Base-by-base conservation (phyloP, 1,139 yeast genomes). In the Suhomyces kunorum region DNA sequence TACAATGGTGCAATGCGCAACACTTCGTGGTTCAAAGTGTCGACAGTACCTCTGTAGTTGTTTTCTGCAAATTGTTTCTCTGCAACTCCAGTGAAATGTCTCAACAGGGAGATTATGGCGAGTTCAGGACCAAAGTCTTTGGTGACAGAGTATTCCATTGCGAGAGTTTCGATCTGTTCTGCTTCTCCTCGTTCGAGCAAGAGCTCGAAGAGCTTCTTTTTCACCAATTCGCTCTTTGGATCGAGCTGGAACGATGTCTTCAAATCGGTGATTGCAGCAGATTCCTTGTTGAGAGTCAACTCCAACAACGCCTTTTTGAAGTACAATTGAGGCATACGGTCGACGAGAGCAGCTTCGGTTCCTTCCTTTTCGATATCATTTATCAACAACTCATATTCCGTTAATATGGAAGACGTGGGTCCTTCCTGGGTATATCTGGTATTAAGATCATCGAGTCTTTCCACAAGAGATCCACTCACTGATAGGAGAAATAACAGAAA, bases 301-400 rank as follows among this genome's bases (percentile, higher is more conserved):
- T 78, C 80, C 6, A 80, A 71, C 39, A 78, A 57, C 1, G 83
- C 83, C 47, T 74, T 75, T 52, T 76, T 78, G 53, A 71, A 76
- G 49, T 73, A 69, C 4, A 77, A 58, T 44, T 68, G 77, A 0
- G 76, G 59, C 12, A 49, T 31, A n/a, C 41, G 38, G 5, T 42
- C 42, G 13, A 17, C 23, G n/a, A 43, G 26, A 8, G 27, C 24
- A 6, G 33, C 20, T 3, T 40, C 23, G 6, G 28, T 28, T 5
- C 34, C 37, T 4, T 25, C 39, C 8, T 15, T 36, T 9, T 47
- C 46, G 3, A 49, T 39, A 8, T 53, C 56, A 13, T 45, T 48
- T 1, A 59, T 46, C 5, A 59, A 42, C 17, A 40, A 41, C 32
- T 61, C 63, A 42, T 58, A 64, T 20, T 53, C 55, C 8, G 50